Evolutionary conservation across 306 rosid species (phyloP).

Genomic region (Rubus parviflorus): DNA sequence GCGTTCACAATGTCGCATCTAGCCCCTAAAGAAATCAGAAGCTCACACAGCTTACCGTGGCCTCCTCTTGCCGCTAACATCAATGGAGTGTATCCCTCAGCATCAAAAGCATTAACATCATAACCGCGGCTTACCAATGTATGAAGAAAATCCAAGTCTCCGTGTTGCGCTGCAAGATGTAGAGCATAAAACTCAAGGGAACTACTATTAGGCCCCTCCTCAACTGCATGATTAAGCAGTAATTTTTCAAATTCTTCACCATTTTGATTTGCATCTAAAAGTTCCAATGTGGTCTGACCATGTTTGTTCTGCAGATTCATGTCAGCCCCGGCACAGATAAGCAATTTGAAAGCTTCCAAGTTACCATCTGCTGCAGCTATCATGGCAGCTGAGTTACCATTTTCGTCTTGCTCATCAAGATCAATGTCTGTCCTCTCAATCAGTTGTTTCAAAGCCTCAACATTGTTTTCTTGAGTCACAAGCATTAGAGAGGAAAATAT

Average conservation of each 20-base stretch:
- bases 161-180: conserved; percentile 43
- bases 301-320: conserved; percentile 40
- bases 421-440: conserved; percentile 26
- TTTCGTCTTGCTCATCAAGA: conserved; percentile 53
- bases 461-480: conserved; percentile 40
- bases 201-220: conserved; percentile 14
- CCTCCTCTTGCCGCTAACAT: conserved; percentile 65
- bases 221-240: conserved; percentile 38
- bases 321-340: conserved; percentile 55
- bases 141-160: conserved; percentile 33
- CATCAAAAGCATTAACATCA: conserved; percentile 45
- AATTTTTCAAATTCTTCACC: conserved; percentile 39
- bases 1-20: conserved; percentile 42
- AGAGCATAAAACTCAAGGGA: conserved; percentile 32
- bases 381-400: conserved; percentile 66
- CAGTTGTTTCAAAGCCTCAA: conserved; percentile 48
- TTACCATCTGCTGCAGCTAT: conserved; percentile 41
- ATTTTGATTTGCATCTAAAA: conserved; percentile 34
- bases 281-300: conserved; percentile 46
- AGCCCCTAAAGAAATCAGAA: conserved; percentile 56
- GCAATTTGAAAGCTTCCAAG: conserved; percentile 47
- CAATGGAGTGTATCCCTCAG: conserved; percentile 49
- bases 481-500: conserved; percentile 44
- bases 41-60: conserved; percentile 37
- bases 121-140: conserved; percentile 31